Percentiles rank a stretch among this genome's conserved stretches.
Conservation (phyloP, 2,329 filamentous ascomycete species). For the Talaromyces sp. region DNA sequence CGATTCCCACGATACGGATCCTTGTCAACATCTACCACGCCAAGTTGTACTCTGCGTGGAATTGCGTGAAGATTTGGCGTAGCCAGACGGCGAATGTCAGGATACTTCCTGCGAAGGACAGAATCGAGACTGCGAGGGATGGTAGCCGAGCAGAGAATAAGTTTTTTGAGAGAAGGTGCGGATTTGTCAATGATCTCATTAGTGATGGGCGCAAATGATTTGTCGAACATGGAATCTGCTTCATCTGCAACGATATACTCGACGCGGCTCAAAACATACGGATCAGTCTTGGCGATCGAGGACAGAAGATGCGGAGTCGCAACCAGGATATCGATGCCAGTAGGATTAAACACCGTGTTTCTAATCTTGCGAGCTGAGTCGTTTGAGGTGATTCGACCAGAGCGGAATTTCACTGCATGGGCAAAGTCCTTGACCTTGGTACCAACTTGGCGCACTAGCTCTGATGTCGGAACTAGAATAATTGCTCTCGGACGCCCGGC, state of each 20-base stretch:
- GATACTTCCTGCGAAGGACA: conserved; percentile 75
- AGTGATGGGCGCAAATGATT: conserved; percentile 81
- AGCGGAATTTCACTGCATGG: conserved; percentile 81
- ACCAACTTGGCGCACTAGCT: conserved; percentile 85
- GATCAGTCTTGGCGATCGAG: conserved; percentile 82
- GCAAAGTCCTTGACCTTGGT: conserved; percentile 74
- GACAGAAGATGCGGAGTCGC: conserved; percentile 84
- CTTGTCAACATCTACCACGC: conserved; percentile 84
- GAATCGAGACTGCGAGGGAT: conserved; percentile 86
- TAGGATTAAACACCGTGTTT: conserved; percentile 71
- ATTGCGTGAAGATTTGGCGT: conserved; percentile 96
- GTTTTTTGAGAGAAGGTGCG: conserved; percentile 73
- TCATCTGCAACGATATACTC: conserved; percentile 87
- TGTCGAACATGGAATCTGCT: conserved; percentile 91
- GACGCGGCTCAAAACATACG: conserved; percentile 88
- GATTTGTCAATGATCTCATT: conserved; percentile 75
- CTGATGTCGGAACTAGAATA: conserved; percentile 84
- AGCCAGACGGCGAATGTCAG: conserved; percentile 76
- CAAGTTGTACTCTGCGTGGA: conserved; percentile 86
- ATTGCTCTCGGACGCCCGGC: conserved; percentile 72
- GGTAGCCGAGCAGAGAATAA: conserved; percentile 92
- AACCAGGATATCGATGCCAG: conserved; percentile 79
- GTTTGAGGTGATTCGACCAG: conserved; percentile 73
- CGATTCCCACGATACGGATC: conserved; percentile 95
- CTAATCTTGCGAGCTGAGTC: conserved; percentile 75